Evolutionary conservation across 1,139 yeast genomes (phyloP), one percentile per base, ranked within the genome.

Genomic region (Yamadazyma taylorii): DNA sequence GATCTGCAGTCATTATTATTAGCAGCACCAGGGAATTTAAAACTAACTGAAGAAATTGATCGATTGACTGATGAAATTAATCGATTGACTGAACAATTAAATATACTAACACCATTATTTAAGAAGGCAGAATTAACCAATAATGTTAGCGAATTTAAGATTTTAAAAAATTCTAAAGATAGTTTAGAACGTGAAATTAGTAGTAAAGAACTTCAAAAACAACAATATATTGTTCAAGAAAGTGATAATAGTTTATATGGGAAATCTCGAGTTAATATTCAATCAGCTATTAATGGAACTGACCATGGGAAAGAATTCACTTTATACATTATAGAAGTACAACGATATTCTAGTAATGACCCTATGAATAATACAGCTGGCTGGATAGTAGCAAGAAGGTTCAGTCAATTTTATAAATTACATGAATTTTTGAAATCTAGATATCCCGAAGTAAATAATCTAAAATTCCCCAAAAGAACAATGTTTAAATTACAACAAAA

Each of bases 341-440:
- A 81, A 41, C 81, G 81, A 43, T 57, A 70, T 27, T 63, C 74
- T 1, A 59, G 56, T 19, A 69, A 66, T 10, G 64, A 67, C 39
- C 66, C 72, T 3, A 69, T 70, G 13, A 65, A 64, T 5, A 73
- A 75, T 6, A 69, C 78, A 7, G 88, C 92, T 0, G 88, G 90
- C 0, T 90, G 97, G 97, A 80, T 87, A 35, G 87, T 89, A 23
- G 94, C 96, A 0, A 66, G 97, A 48, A 66, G 97, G 39, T 90
- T 81, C 53, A 85, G 87, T 50, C 97, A 90, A 52, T 90, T 90
- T 56, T 80, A 73, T 58, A 78, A 75, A 44, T 66, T 90, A 23
- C 81, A 89, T 51, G 80, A 78, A 46, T 81, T 85, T 47, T 62
- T 90, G 44, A 77, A 73, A 39, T 58, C 60, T 3, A 66, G 63